Evolutionary conservation across 164 flowering plant genomes (phyloP), one percentile per base, ranked within the genome.

Genomic region (Sedum album): DNA sequence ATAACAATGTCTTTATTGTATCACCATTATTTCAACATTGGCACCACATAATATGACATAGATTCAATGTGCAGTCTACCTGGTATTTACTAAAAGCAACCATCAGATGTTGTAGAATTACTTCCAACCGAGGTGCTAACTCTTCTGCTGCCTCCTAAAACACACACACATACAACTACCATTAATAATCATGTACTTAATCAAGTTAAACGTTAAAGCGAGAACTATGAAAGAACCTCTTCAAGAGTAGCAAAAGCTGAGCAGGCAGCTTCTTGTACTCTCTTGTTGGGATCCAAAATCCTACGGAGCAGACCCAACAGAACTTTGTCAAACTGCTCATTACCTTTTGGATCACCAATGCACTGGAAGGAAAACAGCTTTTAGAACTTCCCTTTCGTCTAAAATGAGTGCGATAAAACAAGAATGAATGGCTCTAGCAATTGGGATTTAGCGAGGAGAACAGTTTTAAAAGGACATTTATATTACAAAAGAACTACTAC

Each of bases 221-320:
- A 39, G 36, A 44, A 64, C 25, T 64, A 4, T 36, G 33, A 33
- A 75, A 66, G 33, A 57, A 95, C 99, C 99, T 95, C 99, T 82
- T 95, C 99, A 72, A 95, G 87, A 31, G 99, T 92, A 1, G 99
- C 97, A 87, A 94, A 94, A 68, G 96, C 97, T 51, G 99, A 94
- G 76, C 99, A 94, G 66, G 99, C 97, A 79, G 99, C 99, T 73
- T 95, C 99, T 73, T 95, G 99, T 61, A 95, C 97, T 73, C 97
- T 79, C 82, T 95, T 95, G 77, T 92, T 92, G 35, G 82, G 76
- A 75, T 95, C 97, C 74, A 95, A 72, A 75, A 95, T 80, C 79
- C 96, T 84, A 69, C 86, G 74, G 39, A 92, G 78, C 69, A 95
- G 86, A 55, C 99, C 99, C 89, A 81, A 85, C 46, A 95, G 88